Evolutionary conservation across 2,329 filamentous ascomycete species (phyloP), one percentile per base, ranked within the genome.

Genomic region (Fusarium sp.): DNA sequence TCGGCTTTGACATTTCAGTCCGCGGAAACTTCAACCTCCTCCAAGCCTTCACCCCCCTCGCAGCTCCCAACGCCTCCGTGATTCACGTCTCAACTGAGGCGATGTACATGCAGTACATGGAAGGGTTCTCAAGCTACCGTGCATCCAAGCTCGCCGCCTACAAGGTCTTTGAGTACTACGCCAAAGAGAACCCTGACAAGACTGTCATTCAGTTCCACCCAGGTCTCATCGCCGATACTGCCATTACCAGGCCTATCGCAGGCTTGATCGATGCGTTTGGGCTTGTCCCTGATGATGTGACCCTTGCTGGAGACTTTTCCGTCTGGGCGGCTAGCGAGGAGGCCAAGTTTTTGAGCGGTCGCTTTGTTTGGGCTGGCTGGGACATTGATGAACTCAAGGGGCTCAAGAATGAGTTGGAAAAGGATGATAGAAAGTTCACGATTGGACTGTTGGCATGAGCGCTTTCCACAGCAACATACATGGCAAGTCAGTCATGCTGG

Each of bases 321-420:
- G 81, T 87, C 7, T 88, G 86, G 86, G 76, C 84, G 30, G 81
- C 84, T 0, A 84, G 82, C 30, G 73, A 82, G 1, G 85, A 89
- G 70, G 86, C 87, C 0, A 75, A 71, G 7, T 88, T 89, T 70
- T 74, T 89, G 30, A 85, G 83, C 45, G 81, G 83, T 4, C 85
- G 84, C 56, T 84, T 85, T 25, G 74, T 88, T 1, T 88, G 85
- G 84, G 81, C 83, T 13, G 85, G 86, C 25, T 89, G 87, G 87
- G 88, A 89, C 75, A 82, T 88, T 0, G 82, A 86, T 43, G 87
- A 88, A 72, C 81, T 89, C 37, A 85, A 85, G 75, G 78, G 80
- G 1, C 76, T 78, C 41, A 82, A 80, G 6, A 77, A 80, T 27
- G 81, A 85, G 68, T 78, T 87, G 57, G 48, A 63, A 13, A 66